Conservation (phyloP, 2,329 filamentous ascomycete genomes). For the Aspergillus caelatus region DNA sequence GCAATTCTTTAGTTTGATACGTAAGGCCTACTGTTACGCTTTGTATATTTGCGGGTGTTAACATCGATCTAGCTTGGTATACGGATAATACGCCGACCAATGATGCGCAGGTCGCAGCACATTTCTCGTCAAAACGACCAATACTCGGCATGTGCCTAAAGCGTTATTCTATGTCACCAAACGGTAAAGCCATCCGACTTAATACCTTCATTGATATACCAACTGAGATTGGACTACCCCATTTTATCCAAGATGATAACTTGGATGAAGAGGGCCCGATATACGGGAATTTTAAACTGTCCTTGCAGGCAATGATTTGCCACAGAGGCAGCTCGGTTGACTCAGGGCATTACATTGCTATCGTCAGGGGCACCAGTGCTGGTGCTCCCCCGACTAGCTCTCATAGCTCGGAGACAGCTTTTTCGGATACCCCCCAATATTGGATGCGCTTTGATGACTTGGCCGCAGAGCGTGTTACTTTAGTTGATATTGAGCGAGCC, state of each 20-base stretch:
- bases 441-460: slow-evolving; percentile 96
- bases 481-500: slow-evolving; percentile 76
- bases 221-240: slow-evolving; percentile 76
- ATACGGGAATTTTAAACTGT: slow-evolving; percentile 88
- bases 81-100: slow-evolving; percentile 66
- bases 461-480: slow-evolving; percentile 68
- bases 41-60: slow-evolving; percentile 26
- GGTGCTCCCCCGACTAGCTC: slow-evolving; percentile 30
- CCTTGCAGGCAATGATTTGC: slow-evolving; percentile 88
- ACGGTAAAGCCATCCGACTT: slow-evolving; percentile 70
- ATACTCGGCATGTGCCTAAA: slow-evolving; percentile 93
- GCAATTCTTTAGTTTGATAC: slow-evolving; percentile 95
- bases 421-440: slow-evolving; percentile 68
- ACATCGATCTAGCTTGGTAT: slow-evolving; percentile 72
- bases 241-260: slow-evolving; percentile 83
- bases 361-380: slow-evolving; percentile 71
- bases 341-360: slow-evolving; percentile 87
- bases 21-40: slow-evolving; percentile 54
- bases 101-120: slow-evolving; percentile 82
- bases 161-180: slow-evolving; percentile 75
- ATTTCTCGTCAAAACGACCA: slow-evolving; percentile 80
- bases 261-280: slow-evolving; percentile 68
- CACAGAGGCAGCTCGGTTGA: slow-evolving; percentile 84
- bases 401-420: slow-evolving; percentile 27
- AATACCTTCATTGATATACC: slow-evolving; percentile 91